These are phyloP conservation scores for Metschnikowia borealis DNA, from an alignment of 805 yeast species.

Conservation along the genomic window DNA sequence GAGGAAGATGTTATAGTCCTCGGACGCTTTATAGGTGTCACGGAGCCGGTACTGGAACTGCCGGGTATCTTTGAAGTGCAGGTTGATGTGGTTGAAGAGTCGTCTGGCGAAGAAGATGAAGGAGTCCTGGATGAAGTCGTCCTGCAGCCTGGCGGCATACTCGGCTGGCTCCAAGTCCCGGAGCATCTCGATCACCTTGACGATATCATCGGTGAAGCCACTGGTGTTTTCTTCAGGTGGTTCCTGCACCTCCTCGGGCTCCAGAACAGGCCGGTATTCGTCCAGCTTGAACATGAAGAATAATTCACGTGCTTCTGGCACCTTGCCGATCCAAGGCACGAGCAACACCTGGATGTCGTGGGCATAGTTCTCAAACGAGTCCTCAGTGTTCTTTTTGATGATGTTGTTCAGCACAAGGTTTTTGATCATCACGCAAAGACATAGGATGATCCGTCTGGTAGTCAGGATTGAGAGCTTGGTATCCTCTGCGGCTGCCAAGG, in stretches of 20 bases:
- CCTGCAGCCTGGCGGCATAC: constrained; percentile 1
- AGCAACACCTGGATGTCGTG: constrained; percentile 58
- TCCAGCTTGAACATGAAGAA: constrained; percentile 38
- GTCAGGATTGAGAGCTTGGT: constrained; percentile 8
- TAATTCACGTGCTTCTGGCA: constrained; percentile 60
- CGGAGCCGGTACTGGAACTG: background rate
- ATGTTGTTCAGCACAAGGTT: constrained; percentile 45
- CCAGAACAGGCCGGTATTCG: constrained; percentile 5
- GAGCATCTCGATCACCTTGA: constrained; percentile 6
- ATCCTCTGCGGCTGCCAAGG: constrained; percentile 31
- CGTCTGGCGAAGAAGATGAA: constrained; percentile 10
- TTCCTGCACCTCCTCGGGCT: background rate
- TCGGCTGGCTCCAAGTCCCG: constrained; percentile 5
- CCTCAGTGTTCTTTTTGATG: constrained; percentile 32
- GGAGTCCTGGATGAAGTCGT: constrained; percentile 7
- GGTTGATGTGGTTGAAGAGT: constrained; percentile 10
- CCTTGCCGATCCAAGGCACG: constrained; percentile 58
- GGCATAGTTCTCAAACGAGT: constrained; percentile 46
- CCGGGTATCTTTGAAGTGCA: constrained; percentile 6
- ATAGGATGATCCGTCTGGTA: constrained; percentile 37
- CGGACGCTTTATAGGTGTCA: constrained; percentile 1
- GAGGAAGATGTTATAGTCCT: constrained; percentile 26
- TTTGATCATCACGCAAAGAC: constrained; percentile 61
- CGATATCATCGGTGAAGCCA: background rate
- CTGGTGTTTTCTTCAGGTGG: background rate